Percentiles rank a stretch among this genome's conserved stretches.
Evolutionary conservation across 176 grass and related monocot species (phyloP).

Genomic region (Rhynchospora pubera): DNA sequence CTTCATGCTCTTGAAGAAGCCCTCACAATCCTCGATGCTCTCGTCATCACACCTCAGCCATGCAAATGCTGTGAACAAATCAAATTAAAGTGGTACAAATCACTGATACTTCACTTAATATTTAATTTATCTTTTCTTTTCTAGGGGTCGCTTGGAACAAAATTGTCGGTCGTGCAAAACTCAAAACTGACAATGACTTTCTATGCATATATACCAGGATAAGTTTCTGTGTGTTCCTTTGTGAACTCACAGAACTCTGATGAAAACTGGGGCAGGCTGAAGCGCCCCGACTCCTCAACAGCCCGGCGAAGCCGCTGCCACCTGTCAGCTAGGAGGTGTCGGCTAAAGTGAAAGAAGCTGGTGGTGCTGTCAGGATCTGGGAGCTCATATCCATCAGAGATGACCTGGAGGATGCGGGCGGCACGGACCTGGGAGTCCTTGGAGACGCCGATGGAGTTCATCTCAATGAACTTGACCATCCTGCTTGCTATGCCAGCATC

Average conservation of each 20-base stretch:
- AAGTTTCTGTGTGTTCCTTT: background rate
- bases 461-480: conserved; percentile 87
- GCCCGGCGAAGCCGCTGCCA: conserved; percentile 11
- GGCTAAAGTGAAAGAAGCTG: conserved; percentile 17
- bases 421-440: conserved; percentile 88
- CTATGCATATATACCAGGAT: conserved; percentile 17
- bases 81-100: background rate
- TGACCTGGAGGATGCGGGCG: conserved; percentile 58
- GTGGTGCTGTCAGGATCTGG: background rate
- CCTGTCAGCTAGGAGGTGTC: background rate
- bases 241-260: conserved; percentile 20
- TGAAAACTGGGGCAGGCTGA: conserved; percentile 16
- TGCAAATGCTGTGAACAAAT: conserved; percentile 22
- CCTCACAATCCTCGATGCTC: background rate
- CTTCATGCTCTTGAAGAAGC: conserved; percentile 1
- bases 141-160: background rate
- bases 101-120: background rate
- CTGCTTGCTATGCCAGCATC: conserved; percentile 44
- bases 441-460: conserved; percentile 89
- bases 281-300: background rate
- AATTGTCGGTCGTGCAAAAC: background rate
- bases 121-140: background rate
- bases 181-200: background rate
- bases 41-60: conserved; percentile 21
- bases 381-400: conserved; percentile 58